Conservation (phyloP, 345 rosid genomes). For the Acer campestre region DNA sequence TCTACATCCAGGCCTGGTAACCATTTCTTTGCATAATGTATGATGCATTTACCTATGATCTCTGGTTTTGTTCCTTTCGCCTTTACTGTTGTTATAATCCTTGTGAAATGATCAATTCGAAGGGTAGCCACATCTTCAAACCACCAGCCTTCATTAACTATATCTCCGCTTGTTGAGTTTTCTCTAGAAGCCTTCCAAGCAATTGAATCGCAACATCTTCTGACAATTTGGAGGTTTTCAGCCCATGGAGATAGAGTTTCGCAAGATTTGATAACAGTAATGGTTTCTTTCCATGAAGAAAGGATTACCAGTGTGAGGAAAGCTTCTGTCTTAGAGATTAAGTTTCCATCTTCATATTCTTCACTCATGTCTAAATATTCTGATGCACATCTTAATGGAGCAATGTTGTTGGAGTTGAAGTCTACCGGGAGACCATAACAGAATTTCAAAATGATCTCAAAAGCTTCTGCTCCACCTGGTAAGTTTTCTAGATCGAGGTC, state of each 20-base stretch:
- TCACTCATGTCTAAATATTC: conserved; percentile 86
- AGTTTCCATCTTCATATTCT: conserved; percentile 80
- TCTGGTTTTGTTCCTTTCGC: conserved; percentile 61
- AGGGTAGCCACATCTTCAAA: conserved; percentile 57
- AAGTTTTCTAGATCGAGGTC: conserved; percentile 70
- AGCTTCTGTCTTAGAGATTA: conserved; percentile 75
- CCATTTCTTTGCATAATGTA: conserved; percentile 62
- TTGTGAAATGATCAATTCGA: conserved; percentile 67
- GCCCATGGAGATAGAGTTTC: conserved; percentile 80
- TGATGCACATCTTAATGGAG: conserved; percentile 76
- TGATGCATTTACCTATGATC: conserved; percentile 56
- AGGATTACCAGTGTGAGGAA: conserved; percentile 80
- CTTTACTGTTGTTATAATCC: conserved; percentile 61
- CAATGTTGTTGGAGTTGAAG: conserved; percentile 60
- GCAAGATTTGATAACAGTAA: conserved; percentile 70
- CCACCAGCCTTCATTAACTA: conserved; percentile 43
- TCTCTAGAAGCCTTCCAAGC: conserved; percentile 73
- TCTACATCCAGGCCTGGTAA: conserved; percentile 55
- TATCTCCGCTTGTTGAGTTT: conserved; percentile 31
- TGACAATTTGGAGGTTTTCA: conserved; percentile 80
- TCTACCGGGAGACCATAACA: conserved; percentile 69
- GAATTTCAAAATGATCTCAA: conserved; percentile 65
- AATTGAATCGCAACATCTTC: conserved; percentile 83
- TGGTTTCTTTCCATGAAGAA: conserved; percentile 83
- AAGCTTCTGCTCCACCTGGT: conserved; percentile 78